phyloP scores from a whole-genome alignment of 2,329 filamentous ascomycete species.

The Ophiocordyceps unilateralis region DNA sequence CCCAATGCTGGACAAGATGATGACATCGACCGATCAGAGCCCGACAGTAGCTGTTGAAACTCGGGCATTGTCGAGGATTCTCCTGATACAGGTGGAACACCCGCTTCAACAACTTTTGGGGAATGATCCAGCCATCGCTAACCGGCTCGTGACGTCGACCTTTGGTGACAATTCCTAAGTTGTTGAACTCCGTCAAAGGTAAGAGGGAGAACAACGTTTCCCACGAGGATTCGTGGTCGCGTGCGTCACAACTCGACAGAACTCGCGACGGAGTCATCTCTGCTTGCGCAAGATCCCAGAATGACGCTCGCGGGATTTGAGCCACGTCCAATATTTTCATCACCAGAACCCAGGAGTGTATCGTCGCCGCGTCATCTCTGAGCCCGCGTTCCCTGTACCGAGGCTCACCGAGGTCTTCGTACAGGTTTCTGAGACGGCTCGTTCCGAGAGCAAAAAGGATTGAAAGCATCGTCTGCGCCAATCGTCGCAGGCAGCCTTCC shows the following conservation, averaged over 20 bases:
- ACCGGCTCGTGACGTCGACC: slow-evolving; percentile 12
- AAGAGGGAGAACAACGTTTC: slow-evolving; percentile 40
- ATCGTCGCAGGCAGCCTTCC: slow-evolving; percentile 29
- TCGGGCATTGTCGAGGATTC: slow-evolving; percentile 36
- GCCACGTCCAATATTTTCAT: slow-evolving; percentile 35
- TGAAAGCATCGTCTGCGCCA: slow-evolving; percentile 20
- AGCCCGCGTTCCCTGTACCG: slow-evolving; percentile 34
- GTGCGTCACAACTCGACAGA: slow-evolving; percentile 22
- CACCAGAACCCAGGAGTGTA: slow-evolving; percentile 41
- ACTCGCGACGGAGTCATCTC: slow-evolving; percentile 19
- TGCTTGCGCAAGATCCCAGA: slow-evolving; percentile 41
- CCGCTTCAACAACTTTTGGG: slow-evolving; percentile 36
- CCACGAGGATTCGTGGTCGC: slow-evolving; percentile 39
- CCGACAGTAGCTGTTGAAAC: slow-evolving; percentile 49
- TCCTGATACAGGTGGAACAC: slow-evolving; percentile 40
- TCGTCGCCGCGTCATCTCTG: slow-evolving; percentile 21
- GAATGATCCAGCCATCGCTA: slow-evolving; percentile 41
- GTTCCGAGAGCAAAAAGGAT: slow-evolving; percentile 26
- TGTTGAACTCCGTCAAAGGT: slow-evolving; percentile 43
- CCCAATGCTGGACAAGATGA: slow-evolving; percentile 46
- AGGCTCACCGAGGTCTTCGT: slow-evolving; percentile 27
- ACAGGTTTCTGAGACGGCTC: slow-evolving; percentile 25
- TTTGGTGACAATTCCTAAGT: slow-evolving; percentile 27
- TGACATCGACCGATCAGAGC: slow-evolving; percentile 43
- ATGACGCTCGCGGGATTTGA: slow-evolving; percentile 32